These are phyloP conservation scores for Epichloe scottii DNA, from an alignment of 2,329 filamentous ascomycete genomes.

Conservation along the genomic window DNA sequence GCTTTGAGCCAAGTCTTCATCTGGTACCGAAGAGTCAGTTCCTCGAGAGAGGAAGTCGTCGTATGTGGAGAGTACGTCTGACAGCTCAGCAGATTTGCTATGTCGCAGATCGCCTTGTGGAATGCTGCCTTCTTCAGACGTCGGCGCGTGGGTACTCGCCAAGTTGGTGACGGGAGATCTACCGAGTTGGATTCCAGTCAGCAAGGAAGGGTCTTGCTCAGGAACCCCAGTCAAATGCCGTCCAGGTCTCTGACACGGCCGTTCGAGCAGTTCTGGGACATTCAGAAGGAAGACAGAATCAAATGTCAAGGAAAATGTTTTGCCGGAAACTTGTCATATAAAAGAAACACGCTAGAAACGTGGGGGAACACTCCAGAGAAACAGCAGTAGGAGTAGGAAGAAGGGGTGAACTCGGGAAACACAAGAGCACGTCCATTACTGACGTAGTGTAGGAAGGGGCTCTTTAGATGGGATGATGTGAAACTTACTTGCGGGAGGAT, in stretches of 20 bases:
- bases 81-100: conserved; percentile 27
- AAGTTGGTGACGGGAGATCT: conserved; percentile 15
- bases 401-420: not conserved
- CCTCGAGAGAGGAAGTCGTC: conserved; percentile 29
- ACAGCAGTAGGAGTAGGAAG: not conserved
- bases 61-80: conserved; percentile 31
- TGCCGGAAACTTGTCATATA: not conserved
- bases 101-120: conserved; percentile 28
- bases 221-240: not conserved
- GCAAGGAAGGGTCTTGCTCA: not conserved
- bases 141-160: conserved; percentile 12
- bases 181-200: conserved; percentile 16
- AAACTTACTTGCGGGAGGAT: conserved; percentile 17
- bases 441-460: not conserved
- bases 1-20: conserved; percentile 14
- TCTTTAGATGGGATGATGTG: not conserved
- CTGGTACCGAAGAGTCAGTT: conserved; percentile 13
- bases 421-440: not conserved
- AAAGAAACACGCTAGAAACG: not conserved
- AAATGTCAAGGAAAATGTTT: not conserved
- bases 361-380: not conserved
- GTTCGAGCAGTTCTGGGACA: not conserved
- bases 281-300: not conserved
- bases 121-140: conserved; percentile 24
- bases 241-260: not conserved